Conservation (phyloP, 2,329 filamentous ascomycete genomes). For the Trichoderma lentiforme region DNA sequence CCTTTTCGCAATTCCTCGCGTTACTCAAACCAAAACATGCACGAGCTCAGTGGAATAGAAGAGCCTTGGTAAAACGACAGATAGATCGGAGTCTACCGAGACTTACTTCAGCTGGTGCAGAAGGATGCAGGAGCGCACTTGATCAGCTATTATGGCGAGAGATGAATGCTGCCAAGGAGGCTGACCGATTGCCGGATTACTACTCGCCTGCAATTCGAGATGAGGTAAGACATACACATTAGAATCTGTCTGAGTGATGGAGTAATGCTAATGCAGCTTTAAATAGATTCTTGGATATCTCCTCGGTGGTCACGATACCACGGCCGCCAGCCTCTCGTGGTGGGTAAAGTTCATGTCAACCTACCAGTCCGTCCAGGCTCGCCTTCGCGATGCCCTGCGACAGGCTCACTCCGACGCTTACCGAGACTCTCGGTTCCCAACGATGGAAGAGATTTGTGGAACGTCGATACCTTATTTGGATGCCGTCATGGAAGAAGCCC, state of each 20-base stretch:
- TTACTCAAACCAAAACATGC: slow-evolving; percentile 27
- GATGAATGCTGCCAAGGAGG: slow-evolving; percentile 30
- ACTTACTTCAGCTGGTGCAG: slow-evolving; percentile 16
- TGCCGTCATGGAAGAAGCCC: slow-evolving; percentile 36
- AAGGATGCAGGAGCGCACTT: slow-evolving; percentile 25
- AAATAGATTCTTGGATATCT: slow-evolving; percentile 29
- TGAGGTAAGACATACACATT: slow-evolving; percentile 26
- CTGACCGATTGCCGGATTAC: slow-evolving; percentile 30
- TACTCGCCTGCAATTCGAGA: slow-evolving; percentile 34
- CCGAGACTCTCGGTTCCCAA: slow-evolving; percentile 27
- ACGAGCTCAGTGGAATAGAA: slow-evolving; percentile 26
- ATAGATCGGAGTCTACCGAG: slow-evolving; percentile 23
- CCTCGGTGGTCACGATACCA: slow-evolving; percentile 31
- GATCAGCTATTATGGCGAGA: slow-evolving; percentile 37
- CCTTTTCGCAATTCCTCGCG: slow-evolving; percentile 23
- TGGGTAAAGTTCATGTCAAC: slow-evolving; percentile 29
- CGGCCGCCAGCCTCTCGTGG: slow-evolving; percentile 29
- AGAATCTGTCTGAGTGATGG: no score
- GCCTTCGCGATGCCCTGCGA: slow-evolving; percentile 27
- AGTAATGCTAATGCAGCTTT: background rate
- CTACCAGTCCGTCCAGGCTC: slow-evolving; percentile 24
- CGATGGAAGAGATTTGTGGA: slow-evolving; percentile 29
- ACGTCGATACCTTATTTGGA: slow-evolving; percentile 35
- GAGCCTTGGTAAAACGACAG: slow-evolving; percentile 24
- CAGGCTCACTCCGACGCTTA: slow-evolving; percentile 24